These are phyloP conservation scores for Tetracentron sinense DNA, from an alignment of 164 flowering plant species.

Conservation along the genomic window DNA sequence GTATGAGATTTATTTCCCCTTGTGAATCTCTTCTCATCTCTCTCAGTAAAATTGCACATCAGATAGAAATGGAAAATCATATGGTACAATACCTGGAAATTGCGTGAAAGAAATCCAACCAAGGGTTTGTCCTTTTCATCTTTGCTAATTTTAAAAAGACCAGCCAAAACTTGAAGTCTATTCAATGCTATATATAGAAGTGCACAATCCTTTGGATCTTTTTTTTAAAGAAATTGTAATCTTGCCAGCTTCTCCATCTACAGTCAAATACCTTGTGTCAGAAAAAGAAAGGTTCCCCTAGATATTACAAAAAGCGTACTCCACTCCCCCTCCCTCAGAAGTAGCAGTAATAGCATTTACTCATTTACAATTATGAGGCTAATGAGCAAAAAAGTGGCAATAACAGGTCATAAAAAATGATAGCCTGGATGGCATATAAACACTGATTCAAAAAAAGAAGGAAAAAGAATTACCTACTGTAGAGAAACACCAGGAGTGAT, in stretches of 20 bases:
- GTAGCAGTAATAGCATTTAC: too few species aligned
- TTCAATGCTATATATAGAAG: slow-evolving; percentile 83
- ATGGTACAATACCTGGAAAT: slow-evolving; percentile 68
- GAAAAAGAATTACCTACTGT: too few species aligned
- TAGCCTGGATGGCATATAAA: too few species aligned
- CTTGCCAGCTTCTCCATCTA: slow-evolving; percentile 99
- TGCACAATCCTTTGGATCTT: slow-evolving; percentile 91
- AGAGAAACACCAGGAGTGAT: too few species aligned
- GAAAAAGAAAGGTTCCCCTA: not conserved
- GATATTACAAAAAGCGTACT: not conserved
- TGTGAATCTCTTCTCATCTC: too few species aligned
- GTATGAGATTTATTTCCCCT: too few species aligned
- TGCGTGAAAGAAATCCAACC: slow-evolving; percentile 90
- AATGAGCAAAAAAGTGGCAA: not conserved
- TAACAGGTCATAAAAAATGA: too few species aligned
- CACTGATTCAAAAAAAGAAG: too few species aligned
- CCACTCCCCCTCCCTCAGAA: not conserved
- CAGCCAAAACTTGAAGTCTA: slow-evolving; percentile 91
- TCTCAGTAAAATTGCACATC: too few species aligned
- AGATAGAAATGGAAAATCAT: not conserved
- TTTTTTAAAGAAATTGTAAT: slow-evolving; percentile 70
- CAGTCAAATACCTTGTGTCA: slow-evolving; percentile 17
- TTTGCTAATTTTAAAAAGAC: slow-evolving; percentile 88
- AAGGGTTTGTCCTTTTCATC: slow-evolving; percentile 95
- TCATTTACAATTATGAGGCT: not conserved